Evolutionary conservation across 23 red algal species (phyloP).

Genomic region (Gracilaria caudata): DNA sequence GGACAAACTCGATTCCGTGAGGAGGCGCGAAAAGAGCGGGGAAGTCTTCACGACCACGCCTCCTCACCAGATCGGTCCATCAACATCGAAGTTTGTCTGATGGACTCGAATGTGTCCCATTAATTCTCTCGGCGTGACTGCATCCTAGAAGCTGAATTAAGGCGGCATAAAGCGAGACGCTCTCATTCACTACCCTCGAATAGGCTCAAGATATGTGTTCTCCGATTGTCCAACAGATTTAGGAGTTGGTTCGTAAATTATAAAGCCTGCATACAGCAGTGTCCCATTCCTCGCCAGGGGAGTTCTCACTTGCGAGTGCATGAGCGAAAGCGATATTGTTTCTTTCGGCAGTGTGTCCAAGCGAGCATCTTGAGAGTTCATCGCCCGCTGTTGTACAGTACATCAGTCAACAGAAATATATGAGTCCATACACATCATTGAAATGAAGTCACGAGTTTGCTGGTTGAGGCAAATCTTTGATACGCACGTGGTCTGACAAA

Average conservation of each 20-base stretch:
- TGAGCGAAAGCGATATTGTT: background rate
- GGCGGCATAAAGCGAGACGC: background rate
- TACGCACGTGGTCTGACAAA: background rate
- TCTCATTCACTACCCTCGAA: background rate
- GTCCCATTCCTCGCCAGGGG: background rate
- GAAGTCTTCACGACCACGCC: slow-evolving; percentile 28
- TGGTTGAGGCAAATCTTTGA: background rate
- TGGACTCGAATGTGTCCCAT: slow-evolving; percentile 2
- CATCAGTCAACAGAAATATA: slow-evolving; percentile 9
- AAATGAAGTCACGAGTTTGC: background rate
- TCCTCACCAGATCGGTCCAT: slow-evolving; percentile 16
- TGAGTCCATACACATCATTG: background rate
- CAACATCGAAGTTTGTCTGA: background rate
- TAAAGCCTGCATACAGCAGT: background rate
- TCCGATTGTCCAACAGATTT: background rate
- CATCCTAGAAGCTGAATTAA: background rate
- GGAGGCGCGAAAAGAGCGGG: background rate
- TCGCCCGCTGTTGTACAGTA: background rate
- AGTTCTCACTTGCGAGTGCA: background rate
- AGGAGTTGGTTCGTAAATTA: background rate
- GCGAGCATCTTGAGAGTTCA: background rate
- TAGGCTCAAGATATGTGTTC: background rate
- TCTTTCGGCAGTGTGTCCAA: too few species aligned
- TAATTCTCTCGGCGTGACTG: slow-evolving; percentile 5
- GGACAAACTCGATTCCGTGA: background rate